A percentile compares a stretch with the other conserved stretches of the same genome.
Evolutionary conservation across 2,329 filamentous ascomycete species (phyloP).

Genomic region (Fusarium fujikuroi): DNA sequence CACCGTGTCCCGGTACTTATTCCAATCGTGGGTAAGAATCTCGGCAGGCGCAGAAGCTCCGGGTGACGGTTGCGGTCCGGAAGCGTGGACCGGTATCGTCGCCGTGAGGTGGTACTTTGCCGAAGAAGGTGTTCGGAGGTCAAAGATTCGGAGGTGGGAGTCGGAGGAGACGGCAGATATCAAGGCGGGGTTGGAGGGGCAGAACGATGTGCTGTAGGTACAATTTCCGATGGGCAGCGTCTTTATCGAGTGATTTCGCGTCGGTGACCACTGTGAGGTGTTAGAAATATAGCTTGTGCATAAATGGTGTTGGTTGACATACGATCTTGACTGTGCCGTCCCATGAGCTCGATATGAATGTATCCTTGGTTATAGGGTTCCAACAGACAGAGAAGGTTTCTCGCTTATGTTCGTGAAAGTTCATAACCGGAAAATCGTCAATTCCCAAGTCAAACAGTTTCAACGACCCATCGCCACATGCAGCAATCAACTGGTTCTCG

Average conservation of each 20-base stretch:
- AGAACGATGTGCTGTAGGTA: conserved; percentile 93
- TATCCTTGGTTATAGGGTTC: conserved; percentile 91
- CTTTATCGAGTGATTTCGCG: conserved; percentile 76
- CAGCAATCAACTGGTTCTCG: conserved; percentile 91
- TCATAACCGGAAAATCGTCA: conserved; percentile 86
- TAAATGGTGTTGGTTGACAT: not conserved
- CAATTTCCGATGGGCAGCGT: conserved; percentile 93
- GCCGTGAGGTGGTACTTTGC: conserved; percentile 88
- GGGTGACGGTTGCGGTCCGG: conserved; percentile 58
- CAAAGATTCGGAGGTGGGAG: conserved; percentile 89
- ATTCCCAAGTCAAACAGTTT: conserved; percentile 92
- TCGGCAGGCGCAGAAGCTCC: conserved; percentile 73
- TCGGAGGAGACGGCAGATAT: conserved; percentile 91
- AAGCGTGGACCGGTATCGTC: conserved; percentile 84
- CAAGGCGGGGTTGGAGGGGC: conserved; percentile 85
- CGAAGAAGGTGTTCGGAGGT: conserved; percentile 85
- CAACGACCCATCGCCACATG: conserved; percentile 91
- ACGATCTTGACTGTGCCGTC: conserved; percentile 94
- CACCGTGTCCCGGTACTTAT: conserved; percentile 90
- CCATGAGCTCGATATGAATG: conserved; percentile 92
- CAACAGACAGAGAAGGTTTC: conserved; percentile 94
- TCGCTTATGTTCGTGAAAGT: conserved; percentile 91
- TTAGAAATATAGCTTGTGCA: not conserved
- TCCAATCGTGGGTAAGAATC: conserved; percentile 97
- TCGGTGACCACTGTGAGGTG: conserved; percentile 79